These are phyloP conservation scores for Auriscalpium vulgare DNA, from an alignment of 768 basidiomycete genomes.

Conservation along the genomic window DNA sequence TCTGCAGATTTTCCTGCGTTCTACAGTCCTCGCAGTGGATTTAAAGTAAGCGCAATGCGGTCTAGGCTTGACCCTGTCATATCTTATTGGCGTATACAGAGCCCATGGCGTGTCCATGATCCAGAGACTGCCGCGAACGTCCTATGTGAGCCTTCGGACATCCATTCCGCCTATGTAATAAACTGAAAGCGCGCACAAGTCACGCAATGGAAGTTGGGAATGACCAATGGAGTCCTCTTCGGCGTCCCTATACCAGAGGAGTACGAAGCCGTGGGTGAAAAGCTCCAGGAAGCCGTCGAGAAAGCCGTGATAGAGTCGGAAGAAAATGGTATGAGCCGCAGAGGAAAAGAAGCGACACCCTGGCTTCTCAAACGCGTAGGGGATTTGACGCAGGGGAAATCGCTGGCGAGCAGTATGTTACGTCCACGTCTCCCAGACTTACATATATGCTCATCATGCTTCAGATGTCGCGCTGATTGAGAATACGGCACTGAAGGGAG, in stretches of 20 bases:
- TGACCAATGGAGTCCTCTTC: conserved; percentile 73
- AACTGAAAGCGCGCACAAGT: conserved; percentile 34
- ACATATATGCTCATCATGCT: background rate
- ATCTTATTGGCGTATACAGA: conserved; percentile 32
- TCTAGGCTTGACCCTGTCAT: background rate
- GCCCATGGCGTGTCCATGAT: conserved; percentile 67
- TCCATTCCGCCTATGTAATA: background rate
- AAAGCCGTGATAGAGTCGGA: conserved; percentile 81
- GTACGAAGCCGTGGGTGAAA: conserved; percentile 56
- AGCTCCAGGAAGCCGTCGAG: conserved; percentile 72
- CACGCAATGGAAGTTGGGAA: conserved; percentile 57
- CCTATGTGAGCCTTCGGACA: conserved; percentile 43
- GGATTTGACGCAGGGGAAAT: conserved; percentile 71
- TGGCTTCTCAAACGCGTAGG: conserved; percentile 83
- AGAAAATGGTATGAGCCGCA: conserved; percentile 64
- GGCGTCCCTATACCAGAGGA: conserved; percentile 84
- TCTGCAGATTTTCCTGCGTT: conserved; percentile 91
- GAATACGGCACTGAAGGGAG: conserved; percentile 79
- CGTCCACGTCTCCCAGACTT: background rate
- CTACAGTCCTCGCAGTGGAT: conserved; percentile 78
- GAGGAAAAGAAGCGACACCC: conserved; percentile 90
- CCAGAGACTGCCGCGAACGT: conserved; percentile 64
- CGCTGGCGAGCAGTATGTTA: conserved; percentile 60
- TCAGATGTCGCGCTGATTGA: conserved; percentile 80
- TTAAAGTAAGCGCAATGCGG: conserved; percentile 40